phyloP scores from a whole-genome alignment of 768 basidiomycete genomes.

The Boletus sp. region DNA sequence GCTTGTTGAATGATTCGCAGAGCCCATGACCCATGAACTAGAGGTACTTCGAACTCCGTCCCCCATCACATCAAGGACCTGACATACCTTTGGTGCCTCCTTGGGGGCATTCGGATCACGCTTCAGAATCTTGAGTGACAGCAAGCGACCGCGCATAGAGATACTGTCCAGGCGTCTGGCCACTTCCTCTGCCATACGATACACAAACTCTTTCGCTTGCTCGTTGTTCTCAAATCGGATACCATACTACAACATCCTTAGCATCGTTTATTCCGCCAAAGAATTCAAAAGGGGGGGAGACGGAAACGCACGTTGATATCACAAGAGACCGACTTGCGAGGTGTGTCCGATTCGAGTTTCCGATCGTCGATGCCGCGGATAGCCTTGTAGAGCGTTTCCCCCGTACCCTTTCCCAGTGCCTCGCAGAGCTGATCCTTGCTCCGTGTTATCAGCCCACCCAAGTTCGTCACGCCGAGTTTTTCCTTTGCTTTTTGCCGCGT shows the following conservation, averaged over 20 bases:
- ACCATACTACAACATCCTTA: constrained; percentile 63
- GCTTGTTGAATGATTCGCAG: constrained; percentile 80
- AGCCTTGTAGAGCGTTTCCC: constrained; percentile 82
- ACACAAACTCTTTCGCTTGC: constrained; percentile 77
- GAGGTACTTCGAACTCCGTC: not conserved
- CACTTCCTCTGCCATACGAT: constrained; percentile 76
- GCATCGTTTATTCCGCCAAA: not conserved
- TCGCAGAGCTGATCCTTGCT: constrained; percentile 65
- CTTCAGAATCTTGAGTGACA: constrained; percentile 88
- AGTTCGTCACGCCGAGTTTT: constrained; percentile 66
- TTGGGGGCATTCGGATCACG: constrained; percentile 81
- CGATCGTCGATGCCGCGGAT: constrained; percentile 81
- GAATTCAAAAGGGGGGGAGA: not conserved
- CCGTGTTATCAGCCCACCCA: constrained; percentile 65
- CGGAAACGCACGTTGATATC: constrained; percentile 80
- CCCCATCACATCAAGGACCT: not conserved
- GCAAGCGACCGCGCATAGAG: constrained; percentile 63
- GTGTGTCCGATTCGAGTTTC: constrained; percentile 77
- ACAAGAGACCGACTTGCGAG: constrained; percentile 87
- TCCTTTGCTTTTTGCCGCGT: constrained; percentile 74
- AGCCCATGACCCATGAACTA: constrained; percentile 91
- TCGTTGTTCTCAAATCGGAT: constrained; percentile 85
- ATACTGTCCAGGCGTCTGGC: constrained; percentile 64
- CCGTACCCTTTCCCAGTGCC: constrained; percentile 73
- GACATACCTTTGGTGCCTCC: constrained; percentile 81